Conservation (phyloP, 768 basidiomycete species). For the Suillus placidus region DNA sequence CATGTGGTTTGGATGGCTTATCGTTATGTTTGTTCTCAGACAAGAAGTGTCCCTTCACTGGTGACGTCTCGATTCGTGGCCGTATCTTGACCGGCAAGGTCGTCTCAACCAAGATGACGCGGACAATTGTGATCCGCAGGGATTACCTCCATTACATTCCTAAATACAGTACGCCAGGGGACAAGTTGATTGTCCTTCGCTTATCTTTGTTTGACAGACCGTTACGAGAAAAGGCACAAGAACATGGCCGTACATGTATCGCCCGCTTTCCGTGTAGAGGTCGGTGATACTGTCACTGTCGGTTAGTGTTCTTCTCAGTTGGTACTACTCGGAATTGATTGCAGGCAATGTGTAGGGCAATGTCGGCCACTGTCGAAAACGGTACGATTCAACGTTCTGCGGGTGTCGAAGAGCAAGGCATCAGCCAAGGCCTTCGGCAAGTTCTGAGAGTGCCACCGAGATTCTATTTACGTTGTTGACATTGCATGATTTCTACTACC, state of each 20-base stretch:
- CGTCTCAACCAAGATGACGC: constrained; percentile 98
- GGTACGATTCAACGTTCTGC: constrained; percentile 98
- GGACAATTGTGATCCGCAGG: constrained; percentile 94
- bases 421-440: constrained; percentile 90
- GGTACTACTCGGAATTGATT: constrained; percentile 6
- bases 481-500: constrained; percentile 24
- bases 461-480: constrained; percentile 24
- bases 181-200: constrained; percentile 3
- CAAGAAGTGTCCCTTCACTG: constrained; percentile 99
- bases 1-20: neutral
- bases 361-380: constrained; percentile 99
- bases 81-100: constrained; percentile 98
- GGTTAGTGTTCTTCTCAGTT: constrained; percentile 54
- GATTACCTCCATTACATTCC: constrained; percentile 97
- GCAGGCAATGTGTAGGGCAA: constrained; percentile 63
- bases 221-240: constrained; percentile 99
- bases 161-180: constrained; percentile 85
- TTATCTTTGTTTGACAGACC: constrained; percentile 55
- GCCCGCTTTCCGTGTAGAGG: constrained; percentile 97
- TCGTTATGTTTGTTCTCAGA: constrained; percentile 48
- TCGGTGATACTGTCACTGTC: constrained; percentile 93
- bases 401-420: constrained; percentile 93
- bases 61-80: constrained; percentile 96
- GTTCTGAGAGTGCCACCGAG: constrained; percentile 58
- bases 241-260: constrained; percentile 97